Evolutionary conservation across 2,329 filamentous ascomycete genomes (phyloP).

Genomic region (Cercospora sp.): DNA sequence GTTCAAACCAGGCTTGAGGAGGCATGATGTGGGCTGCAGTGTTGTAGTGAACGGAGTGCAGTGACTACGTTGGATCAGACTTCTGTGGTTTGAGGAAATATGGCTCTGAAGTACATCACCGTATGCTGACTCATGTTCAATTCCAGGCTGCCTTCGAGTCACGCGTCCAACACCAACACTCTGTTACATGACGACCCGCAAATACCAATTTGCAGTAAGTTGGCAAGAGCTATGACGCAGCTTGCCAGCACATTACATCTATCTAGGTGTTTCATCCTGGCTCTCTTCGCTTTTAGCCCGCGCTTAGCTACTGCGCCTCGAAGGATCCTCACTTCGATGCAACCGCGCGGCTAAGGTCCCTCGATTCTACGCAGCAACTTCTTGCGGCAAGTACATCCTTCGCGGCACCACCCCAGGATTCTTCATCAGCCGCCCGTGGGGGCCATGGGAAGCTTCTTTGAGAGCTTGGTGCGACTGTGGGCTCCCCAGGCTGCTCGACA

Average conservation of each 20-base stretch:
- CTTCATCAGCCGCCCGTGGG: too few species aligned
- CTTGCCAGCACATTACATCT: background rate
- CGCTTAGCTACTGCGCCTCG: too few species aligned
- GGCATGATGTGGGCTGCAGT: background rate
- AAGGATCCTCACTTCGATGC: too few species aligned
- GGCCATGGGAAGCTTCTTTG: too few species aligned
- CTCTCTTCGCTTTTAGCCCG: background rate
- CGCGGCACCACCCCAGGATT: too few species aligned
- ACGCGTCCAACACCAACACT: background rate
- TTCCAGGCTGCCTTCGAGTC: background rate
- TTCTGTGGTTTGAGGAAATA: background rate
- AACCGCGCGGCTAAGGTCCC: too few species aligned
- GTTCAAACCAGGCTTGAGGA: background rate
- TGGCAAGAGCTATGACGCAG: background rate
- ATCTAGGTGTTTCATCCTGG: background rate
- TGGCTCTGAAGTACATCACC: background rate
- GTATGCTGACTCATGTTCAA: background rate
- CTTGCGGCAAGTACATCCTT: too few species aligned
- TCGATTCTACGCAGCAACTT: too few species aligned
- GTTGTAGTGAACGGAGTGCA: background rate
- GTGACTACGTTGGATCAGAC: background rate
- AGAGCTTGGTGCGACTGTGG: too few species aligned
- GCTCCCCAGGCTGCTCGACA: too few species aligned
- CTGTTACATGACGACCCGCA: background rate
- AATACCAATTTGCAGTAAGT: background rate